phyloP scores from a whole-genome alignment of 805 yeast genomes.

The Starmerella riodocensis region DNA sequence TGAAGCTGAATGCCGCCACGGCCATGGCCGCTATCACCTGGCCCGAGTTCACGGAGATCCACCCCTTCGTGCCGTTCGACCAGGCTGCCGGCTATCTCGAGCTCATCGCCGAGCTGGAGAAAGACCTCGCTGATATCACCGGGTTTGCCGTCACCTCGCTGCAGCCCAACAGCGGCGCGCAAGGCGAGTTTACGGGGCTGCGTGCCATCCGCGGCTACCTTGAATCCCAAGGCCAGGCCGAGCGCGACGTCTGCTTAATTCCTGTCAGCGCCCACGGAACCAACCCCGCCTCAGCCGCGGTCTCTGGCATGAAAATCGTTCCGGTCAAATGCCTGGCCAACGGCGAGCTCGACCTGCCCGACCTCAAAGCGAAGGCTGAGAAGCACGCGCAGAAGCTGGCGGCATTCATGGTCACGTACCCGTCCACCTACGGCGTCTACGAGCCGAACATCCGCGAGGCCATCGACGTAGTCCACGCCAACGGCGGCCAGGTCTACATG shows the following conservation, averaged over 20 bases:
- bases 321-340: constrained; percentile 74
- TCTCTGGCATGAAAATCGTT: constrained; percentile 90
- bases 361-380: constrained; percentile 57
- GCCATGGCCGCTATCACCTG: constrained; percentile 90
- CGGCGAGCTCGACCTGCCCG: constrained; percentile 76
- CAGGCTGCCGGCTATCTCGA: constrained; percentile 84
- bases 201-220: constrained; percentile 72
- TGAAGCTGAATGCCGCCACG: constrained; percentile 92
- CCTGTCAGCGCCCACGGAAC: constrained; percentile 98
- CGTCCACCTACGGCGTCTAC: constrained; percentile 91
- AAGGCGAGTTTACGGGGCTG: constrained; percentile 93
- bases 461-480: constrained; percentile 64
- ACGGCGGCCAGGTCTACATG: constrained; percentile 92
- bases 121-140: constrained; percentile 79
- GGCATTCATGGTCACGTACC: constrained; percentile 92
- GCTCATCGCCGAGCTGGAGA: constrained; percentile 61
- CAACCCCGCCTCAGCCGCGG: constrained; percentile 95
- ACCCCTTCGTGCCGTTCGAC: constrained; percentile 81
- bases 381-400: constrained; percentile 62
- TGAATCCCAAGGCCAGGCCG: constrained; percentile 51
- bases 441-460: constrained; percentile 84
- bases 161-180: constrained; percentile 98
- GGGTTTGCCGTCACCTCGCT: constrained; percentile 83
- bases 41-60: constrained; percentile 80
- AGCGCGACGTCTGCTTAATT: constrained; percentile 77